Percentiles rank a stretch among this genome's conserved stretches.
Evolutionary conservation across 129 eudicot genomes (phyloP).

Genomic region (Saposhnikovia divaricata): DNA sequence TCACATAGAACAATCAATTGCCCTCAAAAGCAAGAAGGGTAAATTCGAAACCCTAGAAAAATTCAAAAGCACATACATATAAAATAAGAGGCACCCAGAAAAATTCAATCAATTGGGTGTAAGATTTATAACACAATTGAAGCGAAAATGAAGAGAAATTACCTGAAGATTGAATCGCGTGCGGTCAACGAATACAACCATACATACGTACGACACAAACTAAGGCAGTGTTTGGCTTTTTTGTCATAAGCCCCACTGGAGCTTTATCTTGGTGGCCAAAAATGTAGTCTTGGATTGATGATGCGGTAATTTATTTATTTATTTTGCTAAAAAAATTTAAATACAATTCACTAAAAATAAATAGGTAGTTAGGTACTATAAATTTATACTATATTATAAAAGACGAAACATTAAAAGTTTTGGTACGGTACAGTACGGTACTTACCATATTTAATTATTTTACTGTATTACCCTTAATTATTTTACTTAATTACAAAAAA

Average conservation of each 20-base stretch:
- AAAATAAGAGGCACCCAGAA: background rate
- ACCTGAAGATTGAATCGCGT: constrained; percentile 1
- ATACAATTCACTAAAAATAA: too few relatives aligned
- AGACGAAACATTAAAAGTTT: too few relatives aligned
- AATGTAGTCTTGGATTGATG: too few relatives aligned
- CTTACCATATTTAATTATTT: too few relatives aligned
- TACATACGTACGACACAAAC: background rate
- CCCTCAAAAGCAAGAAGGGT: background rate
- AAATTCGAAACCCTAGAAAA: background rate
- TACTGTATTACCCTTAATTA: too few relatives aligned
- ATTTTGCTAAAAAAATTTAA: too few relatives aligned
- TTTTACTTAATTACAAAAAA: too few relatives aligned
- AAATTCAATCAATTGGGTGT: background rate
- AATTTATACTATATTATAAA: too few relatives aligned
- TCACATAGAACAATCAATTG: background rate
- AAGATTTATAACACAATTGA: background rate
- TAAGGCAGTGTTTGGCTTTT: background rate
- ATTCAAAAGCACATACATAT: background rate
- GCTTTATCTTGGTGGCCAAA: too few relatives aligned
- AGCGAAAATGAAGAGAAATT: background rate
- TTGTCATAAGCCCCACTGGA: background rate
- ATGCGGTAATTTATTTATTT: too few relatives aligned
- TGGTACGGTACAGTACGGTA: too few relatives aligned
- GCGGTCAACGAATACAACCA: constrained; percentile 1
- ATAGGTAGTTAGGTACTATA: too few relatives aligned